phyloP scores from a whole-genome alignment of 2,329 filamentous ascomycete species.

The Ophiosphaerella narmari region DNA sequence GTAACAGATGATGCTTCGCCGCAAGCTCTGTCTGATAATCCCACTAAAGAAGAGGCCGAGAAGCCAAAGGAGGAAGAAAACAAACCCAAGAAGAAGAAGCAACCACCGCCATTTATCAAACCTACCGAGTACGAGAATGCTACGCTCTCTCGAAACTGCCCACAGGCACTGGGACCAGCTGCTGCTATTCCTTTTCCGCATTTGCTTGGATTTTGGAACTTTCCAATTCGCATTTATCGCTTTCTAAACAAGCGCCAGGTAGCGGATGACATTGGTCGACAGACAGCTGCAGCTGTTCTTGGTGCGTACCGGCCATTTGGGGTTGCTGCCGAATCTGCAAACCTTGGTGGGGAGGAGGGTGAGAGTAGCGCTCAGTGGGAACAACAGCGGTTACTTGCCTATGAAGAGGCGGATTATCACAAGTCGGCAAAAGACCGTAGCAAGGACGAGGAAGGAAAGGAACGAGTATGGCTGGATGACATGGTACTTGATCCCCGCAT shows the following conservation, averaged over 20 bases:
- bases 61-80: constrained; percentile 46
- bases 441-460: constrained; percentile 55
- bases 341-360: constrained; percentile 36
- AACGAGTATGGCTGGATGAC: constrained; percentile 73
- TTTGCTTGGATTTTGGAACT: constrained; percentile 89
- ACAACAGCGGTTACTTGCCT: constrained; percentile 65
- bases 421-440: constrained; percentile 68
- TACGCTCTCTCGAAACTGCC: constrained; percentile 66
- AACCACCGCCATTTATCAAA: constrained; percentile 73
- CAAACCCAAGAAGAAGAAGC: constrained; percentile 58
- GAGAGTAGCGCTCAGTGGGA: constrained; percentile 56
- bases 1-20: constrained; percentile 44
- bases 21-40: constrained; percentile 30
- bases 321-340: constrained; percentile 26
- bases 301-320: constrained; percentile 56
- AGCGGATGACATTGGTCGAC: constrained; percentile 85
- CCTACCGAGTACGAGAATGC: constrained; percentile 72
- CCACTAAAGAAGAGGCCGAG: constrained; percentile 30
- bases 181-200: constrained; percentile 80
- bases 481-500: constrained; percentile 79
- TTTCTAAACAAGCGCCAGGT: constrained; percentile 83
- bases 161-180: constrained; percentile 73
- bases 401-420: constrained; percentile 82
- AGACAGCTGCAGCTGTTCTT: constrained; percentile 85
- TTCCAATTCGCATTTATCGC: constrained; percentile 80